These are phyloP conservation scores for Chaetomium strumarium DNA, from an alignment of 2,329 filamentous ascomycete genomes.

Conservation along the genomic window DNA sequence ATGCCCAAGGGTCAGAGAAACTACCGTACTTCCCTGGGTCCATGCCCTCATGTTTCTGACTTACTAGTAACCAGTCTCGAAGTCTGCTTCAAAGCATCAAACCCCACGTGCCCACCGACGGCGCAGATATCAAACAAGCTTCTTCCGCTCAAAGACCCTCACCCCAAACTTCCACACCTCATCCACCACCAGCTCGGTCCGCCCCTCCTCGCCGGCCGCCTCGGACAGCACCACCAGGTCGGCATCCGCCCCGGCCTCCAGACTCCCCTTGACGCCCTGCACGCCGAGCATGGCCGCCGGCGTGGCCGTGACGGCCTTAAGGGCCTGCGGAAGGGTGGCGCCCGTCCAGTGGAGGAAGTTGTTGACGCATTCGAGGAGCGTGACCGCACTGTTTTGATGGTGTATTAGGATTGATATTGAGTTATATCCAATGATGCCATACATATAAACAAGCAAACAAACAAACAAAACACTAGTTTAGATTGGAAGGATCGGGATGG, in stretches of 20 bases:
- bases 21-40: background rate
- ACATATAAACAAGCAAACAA: too few species aligned
- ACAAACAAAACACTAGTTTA: too few species aligned
- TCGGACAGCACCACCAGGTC: slow-evolving; percentile 65
- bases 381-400: slow-evolving; percentile 60
- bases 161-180: slow-evolving; percentile 76
- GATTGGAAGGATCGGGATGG: background rate
- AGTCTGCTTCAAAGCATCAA: too few species aligned
- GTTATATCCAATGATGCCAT: too few species aligned
- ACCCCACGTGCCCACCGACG: background rate
- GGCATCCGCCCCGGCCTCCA: slow-evolving; percentile 59
- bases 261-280: slow-evolving; percentile 58
- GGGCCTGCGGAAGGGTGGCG: slow-evolving; percentile 58
- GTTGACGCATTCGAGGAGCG: slow-evolving; percentile 73
- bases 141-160: slow-evolving; percentile 35
- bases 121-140: background rate
- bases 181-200: slow-evolving; percentile 51
- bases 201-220: slow-evolving; percentile 36
- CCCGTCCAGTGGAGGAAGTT: slow-evolving; percentile 76
- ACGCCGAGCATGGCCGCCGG: slow-evolving; percentile 73
- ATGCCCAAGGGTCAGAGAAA: background rate
- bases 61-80: too few species aligned
- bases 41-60: background rate
- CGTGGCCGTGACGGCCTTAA: slow-evolving; percentile 68
- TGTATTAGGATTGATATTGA: too few species aligned